Conservation (phyloP, 495 filamentous ascomycete genomes). For the Trichoderma gamsii region DNA sequence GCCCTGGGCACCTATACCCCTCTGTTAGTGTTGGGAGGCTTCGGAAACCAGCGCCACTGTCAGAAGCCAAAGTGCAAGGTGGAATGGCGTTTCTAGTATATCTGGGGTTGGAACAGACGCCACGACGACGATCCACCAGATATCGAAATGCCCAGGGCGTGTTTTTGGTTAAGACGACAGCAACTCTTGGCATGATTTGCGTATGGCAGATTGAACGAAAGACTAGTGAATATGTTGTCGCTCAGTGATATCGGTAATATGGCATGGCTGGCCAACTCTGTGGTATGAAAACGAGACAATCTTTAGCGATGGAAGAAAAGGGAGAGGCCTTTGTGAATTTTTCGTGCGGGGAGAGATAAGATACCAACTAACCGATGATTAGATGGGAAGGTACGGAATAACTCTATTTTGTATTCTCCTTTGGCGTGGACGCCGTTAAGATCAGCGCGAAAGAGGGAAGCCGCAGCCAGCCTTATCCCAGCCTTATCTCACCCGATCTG, state of each 20-base stretch:
- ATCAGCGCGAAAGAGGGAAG: not conserved
- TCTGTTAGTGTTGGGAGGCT: constrained; percentile 4
- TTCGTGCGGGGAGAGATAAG: too few relatives aligned
- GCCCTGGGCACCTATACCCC: not conserved
- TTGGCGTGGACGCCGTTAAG: not conserved
- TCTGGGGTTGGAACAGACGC: constrained; percentile 3
- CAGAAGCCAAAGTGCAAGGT: constrained; percentile 11
- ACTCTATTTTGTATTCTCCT: not conserved
- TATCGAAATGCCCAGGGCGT: not conserved
- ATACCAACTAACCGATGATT: not conserved
- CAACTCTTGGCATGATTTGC: too few relatives aligned
- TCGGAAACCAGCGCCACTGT: constrained; percentile 15
- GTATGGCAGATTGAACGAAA: too few relatives aligned
- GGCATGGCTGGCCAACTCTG: too few relatives aligned
- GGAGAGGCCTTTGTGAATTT: too few relatives aligned
- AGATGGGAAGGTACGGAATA: not conserved
- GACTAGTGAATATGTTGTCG: too few relatives aligned
- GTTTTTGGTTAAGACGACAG: too few relatives aligned
- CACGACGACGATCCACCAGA: constrained; percentile 1
- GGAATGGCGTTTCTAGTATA: constrained; percentile 5
- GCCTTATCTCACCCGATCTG: not conserved
- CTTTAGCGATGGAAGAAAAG: too few relatives aligned
- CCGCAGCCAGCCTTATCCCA: not conserved
- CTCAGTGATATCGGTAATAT: too few relatives aligned
- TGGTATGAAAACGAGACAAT: too few relatives aligned